A percentile compares a stretch with the other conserved stretches of the same genome.
Conservation (phyloP, 2,329 filamentous ascomycete species). For the Xylariaceae sp. region DNA sequence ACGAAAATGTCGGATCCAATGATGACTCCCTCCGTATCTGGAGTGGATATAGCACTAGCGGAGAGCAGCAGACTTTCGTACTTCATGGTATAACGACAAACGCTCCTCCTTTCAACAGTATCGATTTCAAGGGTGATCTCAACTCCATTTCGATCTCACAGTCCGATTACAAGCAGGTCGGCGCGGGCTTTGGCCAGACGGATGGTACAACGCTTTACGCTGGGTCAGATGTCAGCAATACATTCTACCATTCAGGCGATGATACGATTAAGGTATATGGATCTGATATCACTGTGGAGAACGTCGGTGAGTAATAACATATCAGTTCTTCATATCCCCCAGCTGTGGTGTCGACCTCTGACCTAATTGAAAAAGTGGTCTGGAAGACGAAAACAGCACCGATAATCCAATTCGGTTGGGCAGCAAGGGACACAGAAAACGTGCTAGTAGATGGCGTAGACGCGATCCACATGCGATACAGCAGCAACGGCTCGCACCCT, state of each 20-base stretch:
- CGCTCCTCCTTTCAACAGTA: constrained; percentile 1
- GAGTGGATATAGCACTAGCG: constrained; percentile 5
- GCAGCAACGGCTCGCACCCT: constrained; percentile 9
- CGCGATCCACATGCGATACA: constrained; percentile 10
- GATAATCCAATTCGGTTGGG: constrained; percentile 7
- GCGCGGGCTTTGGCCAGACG: constrained; percentile 6
- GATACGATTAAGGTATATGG: constrained; percentile 7
- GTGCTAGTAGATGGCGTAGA: constrained; percentile 7
- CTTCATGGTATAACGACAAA: not conserved
- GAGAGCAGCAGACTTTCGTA: not conserved
- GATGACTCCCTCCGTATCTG: constrained; percentile 8
- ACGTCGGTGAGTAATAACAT: too few species aligned
- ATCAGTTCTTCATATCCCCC: too few species aligned
- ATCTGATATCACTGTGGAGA: constrained; percentile 1
- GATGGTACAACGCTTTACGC: constrained; percentile 8
- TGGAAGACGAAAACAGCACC: constrained; percentile 9
- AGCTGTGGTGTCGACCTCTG: too few species aligned
- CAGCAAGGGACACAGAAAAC: constrained; percentile 4
- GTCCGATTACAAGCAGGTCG: constrained; percentile 9
- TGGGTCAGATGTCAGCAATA: constrained; percentile 1
- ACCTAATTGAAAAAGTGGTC: too few species aligned
- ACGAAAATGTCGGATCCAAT: constrained; percentile 5
- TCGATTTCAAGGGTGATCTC: constrained; percentile 4
- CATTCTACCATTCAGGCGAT: constrained; percentile 7
- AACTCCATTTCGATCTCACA: not conserved